Percentiles rank a stretch among this genome's conserved stretches.
Evolutionary conservation across 2,329 filamentous ascomycete genomes (phyloP).

Genomic region (Pseudogymnoascus sp.): DNA sequence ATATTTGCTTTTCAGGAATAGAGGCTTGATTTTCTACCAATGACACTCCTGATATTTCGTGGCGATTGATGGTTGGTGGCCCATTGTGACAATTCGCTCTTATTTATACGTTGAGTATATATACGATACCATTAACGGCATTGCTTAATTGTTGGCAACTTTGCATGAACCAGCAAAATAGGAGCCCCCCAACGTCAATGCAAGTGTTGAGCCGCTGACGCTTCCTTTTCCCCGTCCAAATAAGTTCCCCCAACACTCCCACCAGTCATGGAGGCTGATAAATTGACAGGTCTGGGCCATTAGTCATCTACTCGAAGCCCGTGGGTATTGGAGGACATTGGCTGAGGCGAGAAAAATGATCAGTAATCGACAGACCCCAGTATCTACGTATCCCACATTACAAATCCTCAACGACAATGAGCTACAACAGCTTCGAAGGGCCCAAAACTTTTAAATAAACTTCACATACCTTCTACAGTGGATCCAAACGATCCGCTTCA

Average conservation of each 20-base stretch:
- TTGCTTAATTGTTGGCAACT: neutral
- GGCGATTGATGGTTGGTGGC: neutral
- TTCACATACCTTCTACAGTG: neutral
- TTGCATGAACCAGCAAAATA: neutral
- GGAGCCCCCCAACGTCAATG: neutral
- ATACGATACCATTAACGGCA: neutral
- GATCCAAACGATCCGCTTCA: neutral
- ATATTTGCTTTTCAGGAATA: constrained; percentile 9
- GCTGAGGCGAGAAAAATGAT: neutral
- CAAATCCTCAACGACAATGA: neutral
- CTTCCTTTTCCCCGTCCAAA: neutral
- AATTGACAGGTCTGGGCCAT: neutral
- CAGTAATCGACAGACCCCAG: neutral
- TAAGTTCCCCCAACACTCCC: neutral
- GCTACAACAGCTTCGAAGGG: neutral
- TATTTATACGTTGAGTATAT: neutral
- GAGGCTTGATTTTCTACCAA: constrained; percentile 1
- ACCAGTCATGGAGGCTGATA: neutral
- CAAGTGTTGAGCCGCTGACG: neutral
- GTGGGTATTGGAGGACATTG: neutral
- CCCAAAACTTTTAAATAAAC: neutral
- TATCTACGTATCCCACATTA: neutral
- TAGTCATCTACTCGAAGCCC: constrained; percentile 1
- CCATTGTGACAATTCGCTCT: neutral
- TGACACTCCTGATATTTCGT: neutral